Evolutionary conservation across 148 eudicot genomes (phyloP).

Genomic region (Heliosperma pusillum): DNA sequence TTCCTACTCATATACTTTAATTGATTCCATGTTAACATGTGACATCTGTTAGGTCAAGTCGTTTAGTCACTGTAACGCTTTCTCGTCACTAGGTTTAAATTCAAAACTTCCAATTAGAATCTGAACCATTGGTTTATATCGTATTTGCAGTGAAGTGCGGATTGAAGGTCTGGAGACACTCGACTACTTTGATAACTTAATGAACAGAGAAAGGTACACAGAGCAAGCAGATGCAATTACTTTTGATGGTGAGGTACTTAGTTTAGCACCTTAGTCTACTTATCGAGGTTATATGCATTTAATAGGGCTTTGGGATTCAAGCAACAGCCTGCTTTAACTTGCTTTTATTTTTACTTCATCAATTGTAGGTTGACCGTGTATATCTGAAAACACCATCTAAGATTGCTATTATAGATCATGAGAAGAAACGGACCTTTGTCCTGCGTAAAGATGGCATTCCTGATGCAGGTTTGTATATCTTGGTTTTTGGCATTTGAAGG

Average conservation of each 20-base stretch:
- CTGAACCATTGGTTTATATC: background rate
- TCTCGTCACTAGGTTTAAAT: background rate
- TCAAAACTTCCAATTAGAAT: background rate
- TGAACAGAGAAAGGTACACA: conserved; percentile 57
- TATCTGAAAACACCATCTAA: conserved; percentile 78
- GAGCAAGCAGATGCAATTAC: conserved; percentile 94
- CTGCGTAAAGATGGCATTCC: conserved; percentile 71
- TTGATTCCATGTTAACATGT: background rate
- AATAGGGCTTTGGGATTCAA: background rate
- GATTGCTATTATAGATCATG: conserved; percentile 82
- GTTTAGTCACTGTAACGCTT: conserved; percentile 24
- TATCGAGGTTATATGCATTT: background rate
- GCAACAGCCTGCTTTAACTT: background rate
- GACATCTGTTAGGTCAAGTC: background rate
- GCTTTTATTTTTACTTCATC: background rate
- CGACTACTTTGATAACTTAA: conserved; percentile 67
- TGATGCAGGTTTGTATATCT: conserved; percentile 63
- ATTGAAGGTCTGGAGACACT: conserved; percentile 91
- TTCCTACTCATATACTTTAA: background rate
- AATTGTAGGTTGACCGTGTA: conserved; percentile 56
- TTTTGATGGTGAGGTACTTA: conserved; percentile 77
- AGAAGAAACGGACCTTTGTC: conserved; percentile 75
- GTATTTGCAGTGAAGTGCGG: conserved; percentile 76
- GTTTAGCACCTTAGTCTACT: conserved; percentile 13
- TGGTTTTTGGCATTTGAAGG: background rate